Evolutionary conservation across 352 stramenopile species (phyloP).

Genomic region (Lagenidium giganteum): DNA sequence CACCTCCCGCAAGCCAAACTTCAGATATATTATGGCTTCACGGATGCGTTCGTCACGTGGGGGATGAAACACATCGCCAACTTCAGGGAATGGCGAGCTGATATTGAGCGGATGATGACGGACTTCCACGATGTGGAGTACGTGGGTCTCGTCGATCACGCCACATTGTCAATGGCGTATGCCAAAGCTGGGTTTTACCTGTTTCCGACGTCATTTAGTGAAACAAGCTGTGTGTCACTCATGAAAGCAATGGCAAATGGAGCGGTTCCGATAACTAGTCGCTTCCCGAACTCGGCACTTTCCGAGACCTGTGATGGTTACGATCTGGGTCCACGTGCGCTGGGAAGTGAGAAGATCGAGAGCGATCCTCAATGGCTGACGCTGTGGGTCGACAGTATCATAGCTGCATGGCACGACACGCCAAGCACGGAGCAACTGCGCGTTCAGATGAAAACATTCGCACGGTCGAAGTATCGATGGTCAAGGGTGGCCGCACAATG

Average conservation of each 20-base stretch:
- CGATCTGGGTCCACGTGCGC: conserved; percentile 64
- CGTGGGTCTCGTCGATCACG: conserved; percentile 77
- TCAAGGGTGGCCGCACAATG: conserved; percentile 47
- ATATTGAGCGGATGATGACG: conserved; percentile 29
- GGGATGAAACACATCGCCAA: conserved; percentile 25
- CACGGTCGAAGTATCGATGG: conserved; percentile 47
- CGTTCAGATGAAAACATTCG: conserved; percentile 53
- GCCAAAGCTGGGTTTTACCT: conserved; percentile 82
- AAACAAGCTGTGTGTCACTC: conserved; percentile 90
- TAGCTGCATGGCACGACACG: conserved; percentile 26
- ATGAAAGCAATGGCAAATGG: conserved; percentile 91
- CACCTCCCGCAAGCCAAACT: conserved; percentile 53
- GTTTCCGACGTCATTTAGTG: conserved; percentile 85
- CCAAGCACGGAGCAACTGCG: conserved; percentile 23
- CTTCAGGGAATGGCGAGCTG: conserved; percentile 58
- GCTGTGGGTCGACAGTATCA: conserved; percentile 46
- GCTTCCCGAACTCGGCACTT: conserved; percentile 54
- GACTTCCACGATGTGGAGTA: conserved; percentile 56
- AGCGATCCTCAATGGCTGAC: conserved; percentile 34
- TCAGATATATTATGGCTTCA: conserved; percentile 89
- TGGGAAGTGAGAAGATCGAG: conserved; percentile 14
- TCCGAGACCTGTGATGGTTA: conserved; percentile 56
- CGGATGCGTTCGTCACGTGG: conserved; percentile 66
- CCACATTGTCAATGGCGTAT: conserved; percentile 59
- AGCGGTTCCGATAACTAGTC: conserved; percentile 87